These are phyloP conservation scores for Aphanomyces astaci DNA, from an alignment of 352 stramenopile genomes.

Conservation along the genomic window DNA sequence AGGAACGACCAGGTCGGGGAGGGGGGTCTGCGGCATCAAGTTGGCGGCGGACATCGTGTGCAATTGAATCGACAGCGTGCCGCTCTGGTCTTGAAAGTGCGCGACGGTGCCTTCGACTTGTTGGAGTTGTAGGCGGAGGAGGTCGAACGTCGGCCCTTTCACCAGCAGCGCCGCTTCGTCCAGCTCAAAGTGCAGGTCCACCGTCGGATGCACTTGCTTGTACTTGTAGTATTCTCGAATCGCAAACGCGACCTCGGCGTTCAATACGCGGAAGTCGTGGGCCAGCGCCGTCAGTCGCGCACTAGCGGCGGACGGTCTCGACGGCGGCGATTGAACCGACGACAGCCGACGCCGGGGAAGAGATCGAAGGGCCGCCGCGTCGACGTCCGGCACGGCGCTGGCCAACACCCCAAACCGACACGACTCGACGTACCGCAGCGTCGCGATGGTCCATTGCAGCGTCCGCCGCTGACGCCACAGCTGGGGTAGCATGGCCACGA, in stretches of 20 bases:
- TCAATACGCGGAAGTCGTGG: not conserved
- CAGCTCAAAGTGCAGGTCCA: constrained; percentile 55
- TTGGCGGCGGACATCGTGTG: constrained; percentile 54
- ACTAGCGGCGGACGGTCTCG: constrained; percentile 35
- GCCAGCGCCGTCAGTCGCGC: not conserved
- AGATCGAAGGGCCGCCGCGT: too few relatives aligned
- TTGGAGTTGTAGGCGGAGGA: constrained; percentile 40
- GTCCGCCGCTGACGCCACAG: not conserved
- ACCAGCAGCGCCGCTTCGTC: constrained; percentile 52
- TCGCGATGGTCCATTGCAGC: not conserved
- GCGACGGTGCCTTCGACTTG: constrained; percentile 53
- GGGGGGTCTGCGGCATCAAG: constrained; percentile 54
- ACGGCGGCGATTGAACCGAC: constrained; percentile 33
- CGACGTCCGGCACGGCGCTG: too few relatives aligned
- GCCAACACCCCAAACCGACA: not conserved
- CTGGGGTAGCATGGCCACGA: not conserved
- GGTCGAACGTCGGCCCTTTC: constrained; percentile 49
- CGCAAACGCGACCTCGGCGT: not conserved
- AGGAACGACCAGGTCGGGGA: constrained; percentile 53
- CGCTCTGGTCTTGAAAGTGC: constrained; percentile 64
- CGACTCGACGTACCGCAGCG: not conserved
- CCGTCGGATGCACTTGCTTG: constrained; percentile 38
- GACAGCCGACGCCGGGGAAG: constrained; percentile 27
- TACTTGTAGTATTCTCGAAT: constrained; percentile 27
- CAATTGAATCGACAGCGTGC: constrained; percentile 48